A percentile compares a stretch with the other conserved stretches of the same genome.
phyloP scores from a whole-genome alignment of 768 basidiomycete species.

The Leccinum boreale region DNA sequence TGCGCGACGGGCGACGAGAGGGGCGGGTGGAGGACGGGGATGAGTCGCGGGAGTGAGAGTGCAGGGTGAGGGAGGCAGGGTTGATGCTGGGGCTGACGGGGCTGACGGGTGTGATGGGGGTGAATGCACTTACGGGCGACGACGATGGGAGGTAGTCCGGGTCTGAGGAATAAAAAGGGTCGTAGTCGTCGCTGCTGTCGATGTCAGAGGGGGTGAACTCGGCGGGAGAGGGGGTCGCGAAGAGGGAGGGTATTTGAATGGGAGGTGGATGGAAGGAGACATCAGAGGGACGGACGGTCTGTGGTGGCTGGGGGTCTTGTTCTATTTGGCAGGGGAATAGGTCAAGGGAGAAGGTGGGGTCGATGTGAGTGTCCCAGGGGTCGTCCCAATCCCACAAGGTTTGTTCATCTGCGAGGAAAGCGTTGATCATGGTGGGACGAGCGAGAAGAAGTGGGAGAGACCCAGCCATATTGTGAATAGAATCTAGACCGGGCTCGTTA shows the following conservation, averaged over 20 bases:
- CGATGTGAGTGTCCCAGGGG: constrained; percentile 5
- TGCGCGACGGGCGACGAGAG: constrained; percentile 22
- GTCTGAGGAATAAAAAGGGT: constrained; percentile 21
- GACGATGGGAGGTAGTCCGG: constrained; percentile 18
- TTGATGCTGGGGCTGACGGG: constrained; percentile 1
- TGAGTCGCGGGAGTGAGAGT: not conserved
- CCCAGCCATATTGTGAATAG: constrained; percentile 17
- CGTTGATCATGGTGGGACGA: constrained; percentile 13
- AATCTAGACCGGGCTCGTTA: not conserved
- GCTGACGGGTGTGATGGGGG: not conserved
- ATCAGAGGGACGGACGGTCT: constrained; percentile 26
- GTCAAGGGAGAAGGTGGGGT: not conserved
- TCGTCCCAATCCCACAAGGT: constrained; percentile 4
- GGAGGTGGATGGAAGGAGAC: not conserved
- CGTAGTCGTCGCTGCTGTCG: constrained; percentile 19
- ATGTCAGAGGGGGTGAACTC: constrained; percentile 10
- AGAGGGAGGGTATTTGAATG: constrained; percentile 5
- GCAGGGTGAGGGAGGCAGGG: constrained; percentile 7
- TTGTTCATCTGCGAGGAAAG: constrained; percentile 7
- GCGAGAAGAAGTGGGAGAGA: not conserved
- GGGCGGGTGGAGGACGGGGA: constrained; percentile 7
- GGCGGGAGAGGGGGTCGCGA: not conserved
- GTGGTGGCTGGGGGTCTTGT: constrained; percentile 1
- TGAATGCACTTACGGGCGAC: not conserved
- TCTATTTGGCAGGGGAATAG: not conserved